phyloP scores from a whole-genome alignment of 2,329 filamentous ascomycete genomes.

The Aspergillus japonicus region DNA sequence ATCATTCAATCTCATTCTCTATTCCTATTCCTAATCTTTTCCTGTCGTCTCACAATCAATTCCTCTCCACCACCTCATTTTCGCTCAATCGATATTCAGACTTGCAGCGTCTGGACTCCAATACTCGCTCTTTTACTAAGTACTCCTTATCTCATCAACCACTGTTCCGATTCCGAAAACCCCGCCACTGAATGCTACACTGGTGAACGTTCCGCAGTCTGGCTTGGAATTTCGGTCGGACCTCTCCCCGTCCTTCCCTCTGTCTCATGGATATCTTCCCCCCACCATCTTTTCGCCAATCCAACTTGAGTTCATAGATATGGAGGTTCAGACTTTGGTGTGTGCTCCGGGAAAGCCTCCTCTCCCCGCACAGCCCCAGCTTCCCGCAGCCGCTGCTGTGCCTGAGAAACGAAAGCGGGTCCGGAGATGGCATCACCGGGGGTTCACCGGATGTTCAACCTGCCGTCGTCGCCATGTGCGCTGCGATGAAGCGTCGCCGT shows the following conservation, averaged over 20 bases:
- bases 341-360: constrained; percentile 19
- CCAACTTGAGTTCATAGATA: constrained; percentile 19
- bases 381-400: constrained; percentile 12
- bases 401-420: constrained; percentile 33
- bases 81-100: neutral
- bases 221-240: constrained; percentile 5
- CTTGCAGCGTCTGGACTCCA: neutral
- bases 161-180: neutral
- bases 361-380: constrained; percentile 14
- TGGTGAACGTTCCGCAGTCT: constrained; percentile 1
- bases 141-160: neutral
- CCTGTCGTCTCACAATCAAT: neutral
- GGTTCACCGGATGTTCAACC: constrained; percentile 43
- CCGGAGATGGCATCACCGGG: constrained; percentile 43
- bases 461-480: constrained; percentile 42
- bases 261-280: constrained; percentile 27
- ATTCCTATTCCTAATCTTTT: neutral
- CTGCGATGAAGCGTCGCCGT: constrained; percentile 38
- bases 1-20: neutral
- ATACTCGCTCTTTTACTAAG: neutral
- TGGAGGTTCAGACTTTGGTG: constrained; percentile 30
- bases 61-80: neutral
- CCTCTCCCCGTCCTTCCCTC: constrained; percentile 3
- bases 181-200: neutral
- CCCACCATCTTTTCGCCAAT: constrained; percentile 8